Conservation (phyloP, 2,329 filamentous ascomycete species). For the Thelonectria olida region DNA sequence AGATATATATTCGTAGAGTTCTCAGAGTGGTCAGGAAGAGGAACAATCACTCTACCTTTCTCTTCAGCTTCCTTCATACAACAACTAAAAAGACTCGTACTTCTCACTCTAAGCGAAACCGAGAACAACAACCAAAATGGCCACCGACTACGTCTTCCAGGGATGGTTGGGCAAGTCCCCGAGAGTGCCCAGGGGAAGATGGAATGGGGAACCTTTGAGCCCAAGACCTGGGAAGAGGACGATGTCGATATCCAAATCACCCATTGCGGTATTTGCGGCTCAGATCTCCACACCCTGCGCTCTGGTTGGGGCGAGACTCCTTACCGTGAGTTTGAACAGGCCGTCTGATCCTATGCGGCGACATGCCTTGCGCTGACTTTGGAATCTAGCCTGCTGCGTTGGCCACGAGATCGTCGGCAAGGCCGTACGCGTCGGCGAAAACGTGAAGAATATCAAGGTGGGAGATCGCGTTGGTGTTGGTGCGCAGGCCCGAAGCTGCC, state of each 20-base stretch:
- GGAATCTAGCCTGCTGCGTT: constrained; percentile 56
- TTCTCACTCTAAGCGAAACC: not conserved
- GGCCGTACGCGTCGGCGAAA: constrained; percentile 61
- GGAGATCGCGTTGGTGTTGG: constrained; percentile 75
- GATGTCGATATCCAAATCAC: constrained; percentile 73
- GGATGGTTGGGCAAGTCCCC: constrained; percentile 57
- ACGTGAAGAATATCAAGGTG: constrained; percentile 60
- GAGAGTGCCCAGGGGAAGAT: constrained; percentile 60
- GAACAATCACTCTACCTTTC: no score
- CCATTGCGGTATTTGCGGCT: constrained; percentile 73
- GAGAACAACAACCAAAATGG: not conserved
- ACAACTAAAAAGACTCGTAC: not conserved
- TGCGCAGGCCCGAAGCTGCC: constrained; percentile 71
- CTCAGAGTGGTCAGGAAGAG: no score
- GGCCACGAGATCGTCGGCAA: constrained; percentile 73
- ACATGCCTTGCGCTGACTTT: no score
- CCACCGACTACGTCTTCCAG: constrained; percentile 15
- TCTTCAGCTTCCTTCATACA: no score
- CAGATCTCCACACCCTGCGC: constrained; percentile 66
- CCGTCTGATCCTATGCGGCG: no score
- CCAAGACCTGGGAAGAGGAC: constrained; percentile 71
- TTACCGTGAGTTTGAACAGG: constrained; percentile 18
- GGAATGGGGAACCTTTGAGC: constrained; percentile 65
- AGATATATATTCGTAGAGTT: not conserved
- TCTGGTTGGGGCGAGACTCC: constrained; percentile 57